Conservation (phyloP, 805 yeast genomes). For the Hanseniaspora nectarophila region DNA sequence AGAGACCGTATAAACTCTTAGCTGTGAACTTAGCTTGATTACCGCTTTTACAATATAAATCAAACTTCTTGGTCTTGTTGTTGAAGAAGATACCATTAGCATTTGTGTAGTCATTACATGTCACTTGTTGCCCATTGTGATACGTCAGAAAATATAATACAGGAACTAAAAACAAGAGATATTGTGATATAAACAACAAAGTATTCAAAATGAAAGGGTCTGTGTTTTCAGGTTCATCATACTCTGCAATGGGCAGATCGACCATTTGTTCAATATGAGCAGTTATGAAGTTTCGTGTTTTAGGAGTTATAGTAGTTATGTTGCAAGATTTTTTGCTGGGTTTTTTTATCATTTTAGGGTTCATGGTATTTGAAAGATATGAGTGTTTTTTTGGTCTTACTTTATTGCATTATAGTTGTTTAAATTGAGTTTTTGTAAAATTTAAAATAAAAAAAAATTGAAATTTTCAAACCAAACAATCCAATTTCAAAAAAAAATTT, state of each 20-base stretch:
- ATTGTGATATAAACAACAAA: not conserved
- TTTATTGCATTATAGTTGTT: too few relatives aligned
- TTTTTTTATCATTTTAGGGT: too few relatives aligned
- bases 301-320: not conserved
- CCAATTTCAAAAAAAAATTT: too few relatives aligned
- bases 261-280: not conserved
- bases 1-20: not conserved
- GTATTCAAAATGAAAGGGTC: not conserved
- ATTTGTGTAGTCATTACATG: not conserved
- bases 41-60: conserved; percentile 2
- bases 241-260: not conserved
- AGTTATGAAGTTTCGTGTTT: not conserved
- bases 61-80: not conserved
- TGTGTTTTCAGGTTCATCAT: not conserved
- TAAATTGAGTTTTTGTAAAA: too few relatives aligned
- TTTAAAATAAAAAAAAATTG: too few relatives aligned
- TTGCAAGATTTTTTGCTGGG: not conserved
- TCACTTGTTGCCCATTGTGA: not conserved
- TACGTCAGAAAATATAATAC: not conserved
- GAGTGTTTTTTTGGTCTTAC: too few relatives aligned
- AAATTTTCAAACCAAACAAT: too few relatives aligned
- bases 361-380: too few relatives aligned
- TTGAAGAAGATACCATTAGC: not conserved
- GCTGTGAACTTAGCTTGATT: conserved; percentile 5
- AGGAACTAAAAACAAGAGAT: conserved; percentile 1